A percentile compares a stretch with the other conserved stretches of the same genome.
These are phyloP conservation scores for Obelidium mucronatum DNA, from an alignment of 192 early-diverging fungal species.

Conservation along the genomic window DNA sequence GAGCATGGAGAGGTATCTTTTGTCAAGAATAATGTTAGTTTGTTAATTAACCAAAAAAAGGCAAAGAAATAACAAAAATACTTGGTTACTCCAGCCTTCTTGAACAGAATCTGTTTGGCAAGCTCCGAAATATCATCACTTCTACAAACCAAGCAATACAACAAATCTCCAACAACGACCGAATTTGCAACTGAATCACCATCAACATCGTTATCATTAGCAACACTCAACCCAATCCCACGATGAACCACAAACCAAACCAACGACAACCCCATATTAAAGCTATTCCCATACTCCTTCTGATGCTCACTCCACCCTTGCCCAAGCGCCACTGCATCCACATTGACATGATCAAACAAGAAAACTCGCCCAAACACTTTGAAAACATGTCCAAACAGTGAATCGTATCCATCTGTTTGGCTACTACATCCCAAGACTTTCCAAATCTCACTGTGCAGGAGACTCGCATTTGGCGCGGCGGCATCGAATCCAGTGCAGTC, in stretches of 20 bases:
- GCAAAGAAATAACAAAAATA: no score
- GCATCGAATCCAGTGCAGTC: slow-evolving; percentile 20
- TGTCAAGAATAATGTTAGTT: no score
- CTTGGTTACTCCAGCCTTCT: neutral
- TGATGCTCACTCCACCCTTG: neutral
- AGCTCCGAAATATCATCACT: slow-evolving; percentile 27
- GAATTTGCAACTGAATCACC: neutral
- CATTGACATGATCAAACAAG: slow-evolving; percentile 18
- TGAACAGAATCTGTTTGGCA: slow-evolving; percentile 5
- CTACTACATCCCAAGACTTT: neutral
- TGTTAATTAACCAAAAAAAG: neutral
- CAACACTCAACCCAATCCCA: neutral
- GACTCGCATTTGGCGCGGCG: neutral
- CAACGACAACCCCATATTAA: slow-evolving; percentile 4
- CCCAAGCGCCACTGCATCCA: slow-evolving; percentile 1
- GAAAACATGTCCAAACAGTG: slow-evolving; percentile 26
- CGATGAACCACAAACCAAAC: slow-evolving; percentile 33
- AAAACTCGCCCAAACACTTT: slow-evolving; percentile 26
- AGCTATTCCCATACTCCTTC: neutral
- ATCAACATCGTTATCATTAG: neutral
- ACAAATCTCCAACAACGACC: neutral
- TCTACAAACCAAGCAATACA: slow-evolving; percentile 33
- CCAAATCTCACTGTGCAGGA: slow-evolving; percentile 17
- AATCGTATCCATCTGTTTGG: neutral
- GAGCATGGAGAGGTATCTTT: slow-evolving; percentile 11